phyloP scores from a whole-genome alignment of 208 protist species.

The Angomonas desouzai region DNA sequence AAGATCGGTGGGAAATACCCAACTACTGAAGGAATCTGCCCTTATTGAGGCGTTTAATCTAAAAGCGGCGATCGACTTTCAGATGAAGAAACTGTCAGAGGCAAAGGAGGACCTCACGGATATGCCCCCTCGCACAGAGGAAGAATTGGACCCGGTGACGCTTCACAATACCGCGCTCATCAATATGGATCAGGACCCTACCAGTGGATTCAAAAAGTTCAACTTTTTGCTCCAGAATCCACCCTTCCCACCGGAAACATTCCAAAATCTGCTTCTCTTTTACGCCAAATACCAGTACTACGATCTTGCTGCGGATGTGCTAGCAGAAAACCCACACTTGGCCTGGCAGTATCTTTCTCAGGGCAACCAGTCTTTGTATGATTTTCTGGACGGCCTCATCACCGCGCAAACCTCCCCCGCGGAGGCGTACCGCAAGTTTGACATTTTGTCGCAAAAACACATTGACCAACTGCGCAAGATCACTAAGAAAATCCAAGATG shows the following conservation, averaged over 20 bases:
- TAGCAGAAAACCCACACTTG: constrained; percentile 94
- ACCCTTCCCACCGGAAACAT: constrained; percentile 96
- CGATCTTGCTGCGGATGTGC: constrained; percentile 94
- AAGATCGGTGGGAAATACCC: constrained; percentile 94
- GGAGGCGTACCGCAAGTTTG: constrained; percentile 96
- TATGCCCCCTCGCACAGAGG: constrained; percentile 95
- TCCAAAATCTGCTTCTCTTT: constrained; percentile 96
- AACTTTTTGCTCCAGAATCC: constrained; percentile 95
- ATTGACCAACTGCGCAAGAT: constrained; percentile 93
- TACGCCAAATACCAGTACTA: constrained; percentile 97
- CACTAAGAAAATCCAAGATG: constrained; percentile 95
- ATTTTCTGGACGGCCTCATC: constrained; percentile 95
- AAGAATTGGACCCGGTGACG: constrained; percentile 96
- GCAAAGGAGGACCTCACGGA: constrained; percentile 95
- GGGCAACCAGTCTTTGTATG: constrained; percentile 91
- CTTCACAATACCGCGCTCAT: constrained; percentile 97
- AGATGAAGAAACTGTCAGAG: constrained; percentile 85
- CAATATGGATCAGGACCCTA: constrained; percentile 95
- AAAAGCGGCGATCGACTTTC: constrained; percentile 96
- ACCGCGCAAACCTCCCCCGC: constrained; percentile 93
- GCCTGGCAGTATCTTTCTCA: constrained; percentile 93
- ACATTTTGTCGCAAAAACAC: constrained; percentile 93
- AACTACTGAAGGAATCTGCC: constrained; percentile 93
- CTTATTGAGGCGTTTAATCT: constrained; percentile 98
- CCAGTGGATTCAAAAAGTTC: constrained; percentile 94